Percentiles rank a stretch among this genome's conserved stretches.
phyloP scores from a whole-genome alignment of 2,329 filamentous ascomycete species.

The Alternaria sp. region DNA sequence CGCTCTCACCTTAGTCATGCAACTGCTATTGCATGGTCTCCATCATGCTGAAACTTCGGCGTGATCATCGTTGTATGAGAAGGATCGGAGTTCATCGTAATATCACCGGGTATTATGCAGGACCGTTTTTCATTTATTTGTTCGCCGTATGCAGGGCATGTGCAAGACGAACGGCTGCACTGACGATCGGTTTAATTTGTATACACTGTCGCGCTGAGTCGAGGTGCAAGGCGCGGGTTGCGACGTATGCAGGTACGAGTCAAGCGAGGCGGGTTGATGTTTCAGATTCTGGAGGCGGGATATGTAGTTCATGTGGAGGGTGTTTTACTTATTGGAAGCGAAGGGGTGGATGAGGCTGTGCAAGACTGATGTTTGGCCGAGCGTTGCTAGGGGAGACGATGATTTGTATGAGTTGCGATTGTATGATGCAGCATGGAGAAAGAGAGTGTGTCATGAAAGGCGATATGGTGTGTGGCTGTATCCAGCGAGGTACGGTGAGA shows the following conservation, averaged over 20 bases:
- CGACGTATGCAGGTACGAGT: slow-evolving; percentile 4
- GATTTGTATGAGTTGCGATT: background rate
- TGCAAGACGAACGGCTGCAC: background rate
- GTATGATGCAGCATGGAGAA: background rate
- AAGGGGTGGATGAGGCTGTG: slow-evolving; percentile 5
- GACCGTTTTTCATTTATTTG: background rate
- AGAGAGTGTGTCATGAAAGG: background rate
- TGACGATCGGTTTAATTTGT: slow-evolving; percentile 2
- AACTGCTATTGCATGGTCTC: background rate
- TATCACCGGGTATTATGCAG: background rate
- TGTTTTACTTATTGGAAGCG: background rate
- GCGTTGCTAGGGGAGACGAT: slow-evolving; percentile 5
- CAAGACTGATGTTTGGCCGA: background rate
- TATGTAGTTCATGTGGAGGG: background rate
- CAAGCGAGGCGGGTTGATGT: slow-evolving; percentile 4
- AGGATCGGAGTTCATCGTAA: background rate
- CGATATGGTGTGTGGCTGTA: background rate
- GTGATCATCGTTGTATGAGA: background rate
- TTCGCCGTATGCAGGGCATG: background rate
- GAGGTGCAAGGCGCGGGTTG: background rate
- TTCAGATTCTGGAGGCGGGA: slow-evolving; percentile 2
- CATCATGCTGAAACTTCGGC: background rate
- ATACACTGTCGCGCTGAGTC: background rate
- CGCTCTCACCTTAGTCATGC: background rate
- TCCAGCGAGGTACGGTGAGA: background rate